A percentile compares a stretch with the other conserved stretches of the same genome.
phyloP scores from a whole-genome alignment of 108 stramenopile species.

The Cyclotella choctawhatcheeana region DNA sequence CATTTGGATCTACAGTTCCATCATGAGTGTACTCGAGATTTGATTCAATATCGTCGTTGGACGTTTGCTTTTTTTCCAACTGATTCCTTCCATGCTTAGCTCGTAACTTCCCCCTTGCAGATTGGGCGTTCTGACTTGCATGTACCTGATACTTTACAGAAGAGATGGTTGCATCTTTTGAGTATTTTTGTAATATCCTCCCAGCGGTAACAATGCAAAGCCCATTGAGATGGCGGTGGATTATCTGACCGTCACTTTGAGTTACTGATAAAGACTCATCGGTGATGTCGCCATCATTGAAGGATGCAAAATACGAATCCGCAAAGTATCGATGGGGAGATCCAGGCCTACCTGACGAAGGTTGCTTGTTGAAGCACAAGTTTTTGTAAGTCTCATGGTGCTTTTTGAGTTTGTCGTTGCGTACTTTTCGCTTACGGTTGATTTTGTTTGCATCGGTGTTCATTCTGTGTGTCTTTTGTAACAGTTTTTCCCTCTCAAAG shows the following conservation, averaged over 20 bases:
- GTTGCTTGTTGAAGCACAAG: slow-evolving; percentile 16
- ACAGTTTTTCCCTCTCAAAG: no score
- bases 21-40: slow-evolving; percentile 4
- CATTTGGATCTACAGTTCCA: slow-evolving; percentile 47
- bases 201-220: slow-evolving; percentile 80
- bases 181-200: slow-evolving; percentile 12
- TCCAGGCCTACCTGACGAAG: slow-evolving; percentile 38
- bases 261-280: not conserved
- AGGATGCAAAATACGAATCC: slow-evolving; percentile 30
- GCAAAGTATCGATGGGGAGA: slow-evolving; percentile 53
- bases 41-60: not conserved
- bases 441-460: not conserved
- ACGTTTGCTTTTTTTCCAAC: not conserved
- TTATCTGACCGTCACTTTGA: slow-evolving; percentile 35
- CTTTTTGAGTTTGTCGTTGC: not conserved
- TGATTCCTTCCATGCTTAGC: slow-evolving; percentile 16
- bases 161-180: not conserved
- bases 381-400: not conserved
- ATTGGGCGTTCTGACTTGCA: slow-evolving; percentile 35
- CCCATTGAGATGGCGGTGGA: slow-evolving; percentile 77
- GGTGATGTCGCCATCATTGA: not conserved
- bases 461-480: no score
- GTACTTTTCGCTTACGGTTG: not conserved
- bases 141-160: slow-evolving; percentile 40
- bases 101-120: slow-evolving; percentile 49